Base-by-base conservation (phyloP, 129 eudicot genomes). In the Centrapalus pauciflorus region DNA sequence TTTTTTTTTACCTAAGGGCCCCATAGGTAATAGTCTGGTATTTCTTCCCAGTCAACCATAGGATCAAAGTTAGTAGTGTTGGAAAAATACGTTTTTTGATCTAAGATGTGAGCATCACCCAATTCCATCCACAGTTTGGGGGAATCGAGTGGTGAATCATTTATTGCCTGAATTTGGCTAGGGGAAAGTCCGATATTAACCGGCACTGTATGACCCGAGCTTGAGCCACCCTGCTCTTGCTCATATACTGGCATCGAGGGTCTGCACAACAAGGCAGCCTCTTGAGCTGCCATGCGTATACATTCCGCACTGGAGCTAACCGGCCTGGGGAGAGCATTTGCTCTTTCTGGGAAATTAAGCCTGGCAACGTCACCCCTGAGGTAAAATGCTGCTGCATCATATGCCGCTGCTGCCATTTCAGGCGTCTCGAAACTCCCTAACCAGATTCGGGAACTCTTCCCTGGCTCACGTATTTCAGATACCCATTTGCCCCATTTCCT, bases 401-500 rank as follows among this genome's bases (percentile, higher is more conserved):
- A 72, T 0, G 87, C 84, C 0, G 76, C 58, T 5, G 89, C 89
- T 5, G 89, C 89, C 89, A 83, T 83, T 68, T 83, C 89, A 2
- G 89, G 77, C 16, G 85, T 80, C 76, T 83, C 85, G 5, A 83
- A 83, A 55, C 85, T 83, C 66, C 89, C 89, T 0, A 83, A 80
- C 89, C 89, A 83, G 50, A 83, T 79, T 45, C 89, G 46, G 0
- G 85, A 68, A 13, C 54, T 77, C 49, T 75, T 83, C 29, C 89
- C 80, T 0, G 85, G 85, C 45, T 80, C 89, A 27, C 89, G 79
- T 37, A 83, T 83, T 61, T 83, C 89, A 4, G 83, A 79, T 27
- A 83, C 89, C 89, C 89, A 83, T 76, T 80, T 83, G 9, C 89
- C 89, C 89, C 89, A 83, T 76, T 76, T 83, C 68, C 89, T 24